Percentiles rank a stretch among this genome's conserved stretches.
Conservation (phyloP, 2,329 filamentous ascomycete species). For the Shiraia bambusicola region DNA sequence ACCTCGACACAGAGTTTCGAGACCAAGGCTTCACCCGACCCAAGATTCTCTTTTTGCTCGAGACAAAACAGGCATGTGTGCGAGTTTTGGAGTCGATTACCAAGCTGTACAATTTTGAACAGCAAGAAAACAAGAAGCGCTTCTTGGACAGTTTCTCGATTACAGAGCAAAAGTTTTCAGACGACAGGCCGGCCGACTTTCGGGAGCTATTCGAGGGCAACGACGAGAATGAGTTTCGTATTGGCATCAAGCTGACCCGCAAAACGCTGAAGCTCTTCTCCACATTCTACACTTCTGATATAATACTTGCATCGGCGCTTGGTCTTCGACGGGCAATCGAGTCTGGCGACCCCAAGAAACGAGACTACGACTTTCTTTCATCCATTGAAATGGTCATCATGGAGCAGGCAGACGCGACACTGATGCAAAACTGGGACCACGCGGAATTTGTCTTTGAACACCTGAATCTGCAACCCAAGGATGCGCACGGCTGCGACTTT, state of each 20-base stretch:
- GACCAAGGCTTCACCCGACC: slow-evolving; percentile 96
- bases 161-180: slow-evolving; percentile 66
- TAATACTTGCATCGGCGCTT: slow-evolving; percentile 87
- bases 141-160: slow-evolving; percentile 82
- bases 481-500: slow-evolving; percentile 91
- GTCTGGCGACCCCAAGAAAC: slow-evolving; percentile 63
- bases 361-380: slow-evolving; percentile 88
- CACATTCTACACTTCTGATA: slow-evolving; percentile 94
- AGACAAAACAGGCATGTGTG: slow-evolving; percentile 83
- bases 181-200: slow-evolving; percentile 82
- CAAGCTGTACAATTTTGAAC: slow-evolving; percentile 75
- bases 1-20: slow-evolving; percentile 68
- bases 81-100: slow-evolving; percentile 76
- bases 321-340: slow-evolving; percentile 90
- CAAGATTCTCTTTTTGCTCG: slow-evolving; percentile 86
- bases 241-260: slow-evolving; percentile 95
- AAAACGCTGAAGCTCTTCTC: slow-evolving; percentile 95
- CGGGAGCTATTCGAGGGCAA: slow-evolving; percentile 88
- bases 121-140: slow-evolving; percentile 91
- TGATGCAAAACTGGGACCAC: slow-evolving; percentile 99
- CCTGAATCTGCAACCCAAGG: slow-evolving; percentile 85
- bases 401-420: slow-evolving; percentile 87
- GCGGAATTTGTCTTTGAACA: slow-evolving; percentile 89
- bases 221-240: slow-evolving; percentile 93
- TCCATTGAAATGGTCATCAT: slow-evolving; percentile 89